Percentiles rank a stretch among this genome's conserved stretches.
These are phyloP conservation scores for Anacardium occidentale DNA, from an alignment of 345 rosid species.

Conservation along the genomic window DNA sequence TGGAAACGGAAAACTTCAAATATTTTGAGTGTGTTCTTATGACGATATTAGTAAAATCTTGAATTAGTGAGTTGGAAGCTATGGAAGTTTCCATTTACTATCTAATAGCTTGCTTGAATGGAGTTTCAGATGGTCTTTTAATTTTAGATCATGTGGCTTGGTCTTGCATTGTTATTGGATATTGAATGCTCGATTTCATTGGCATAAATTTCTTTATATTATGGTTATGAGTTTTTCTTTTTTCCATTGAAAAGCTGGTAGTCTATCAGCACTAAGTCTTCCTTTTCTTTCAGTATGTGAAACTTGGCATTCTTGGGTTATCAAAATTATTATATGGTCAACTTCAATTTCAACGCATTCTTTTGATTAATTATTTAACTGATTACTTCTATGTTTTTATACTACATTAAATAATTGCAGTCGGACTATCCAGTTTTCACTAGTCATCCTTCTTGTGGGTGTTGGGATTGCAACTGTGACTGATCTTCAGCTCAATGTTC, in stretches of 20 bases:
- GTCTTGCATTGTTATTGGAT: neutral
- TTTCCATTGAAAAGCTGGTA: neutral
- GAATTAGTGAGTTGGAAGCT: neutral
- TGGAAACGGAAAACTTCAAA: neutral
- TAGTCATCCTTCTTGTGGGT: conserved; percentile 85
- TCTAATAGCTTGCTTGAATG: neutral
- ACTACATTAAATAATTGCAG: conserved; percentile 47
- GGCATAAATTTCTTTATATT: neutral
- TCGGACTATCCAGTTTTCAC: conserved; percentile 77
- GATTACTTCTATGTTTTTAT: conserved; percentile 24
- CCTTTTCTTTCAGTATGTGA: neutral
- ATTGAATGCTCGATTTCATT: neutral
- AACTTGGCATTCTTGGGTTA: neutral
- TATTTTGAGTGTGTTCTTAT: neutral
- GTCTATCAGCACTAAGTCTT: neutral
- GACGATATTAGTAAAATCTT: no score
- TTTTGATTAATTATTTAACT: neutral
- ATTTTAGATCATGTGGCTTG: neutral
- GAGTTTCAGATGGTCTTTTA: neutral
- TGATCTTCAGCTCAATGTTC: conserved; percentile 93
- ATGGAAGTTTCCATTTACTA: neutral
- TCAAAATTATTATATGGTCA: neutral
- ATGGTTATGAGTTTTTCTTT: neutral
- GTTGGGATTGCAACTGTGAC: conserved; percentile 99
- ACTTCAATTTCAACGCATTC: neutral